Evolutionary conservation across 2,329 filamentous ascomycete genomes (phyloP), one percentile per base, ranked within the genome.

Genomic region (Cadophora gregata): DNA sequence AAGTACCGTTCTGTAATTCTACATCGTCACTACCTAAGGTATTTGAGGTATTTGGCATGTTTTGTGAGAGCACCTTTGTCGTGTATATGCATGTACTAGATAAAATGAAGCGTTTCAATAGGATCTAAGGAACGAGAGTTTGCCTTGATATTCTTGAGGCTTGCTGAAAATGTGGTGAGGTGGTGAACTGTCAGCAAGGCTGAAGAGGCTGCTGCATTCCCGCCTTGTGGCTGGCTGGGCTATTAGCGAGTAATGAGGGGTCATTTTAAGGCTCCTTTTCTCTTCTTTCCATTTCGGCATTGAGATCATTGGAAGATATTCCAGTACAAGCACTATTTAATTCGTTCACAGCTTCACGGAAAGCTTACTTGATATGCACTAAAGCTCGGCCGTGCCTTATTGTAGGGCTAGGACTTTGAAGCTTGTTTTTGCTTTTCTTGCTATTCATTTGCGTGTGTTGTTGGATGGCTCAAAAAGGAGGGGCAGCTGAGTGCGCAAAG

Each of bases 81-180:
- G 27, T 56, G 25, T 56, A 19, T 33, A 56, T 56, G 36, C 14
- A 27, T 33, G 53, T 36, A 36, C 19, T 55, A 9, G 1, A n/a
- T 27, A 42, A 27, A 9, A 59, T 29, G 24, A 16, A 10, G 56
- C 29, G 45, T 42, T 59, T 29, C 38, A 16, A 27, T 1, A 24
- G 33, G n/a, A 14, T 38, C 31, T 25, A 5, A 27, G 29, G 31
- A 58, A 58, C 25, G 50, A 53, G 50, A 31, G 42, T 47, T 8
- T 21, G 50, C n/a, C n/a, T n/a, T n/a, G n/a, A n/a, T 9, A 7
- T 53, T 31, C 5, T 31, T n/a, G 50, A n/a, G 50, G 50, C 25
- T 25, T 53, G 50, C 25, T 53, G 50, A 31, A 51, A 42, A 53
- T 47, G 42, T 53, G 25, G 55, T 58, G 55, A 33, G 33, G 42